phyloP scores from a whole-genome alignment of 2,329 filamentous ascomycete species.

The Aspergillus sp. region DNA sequence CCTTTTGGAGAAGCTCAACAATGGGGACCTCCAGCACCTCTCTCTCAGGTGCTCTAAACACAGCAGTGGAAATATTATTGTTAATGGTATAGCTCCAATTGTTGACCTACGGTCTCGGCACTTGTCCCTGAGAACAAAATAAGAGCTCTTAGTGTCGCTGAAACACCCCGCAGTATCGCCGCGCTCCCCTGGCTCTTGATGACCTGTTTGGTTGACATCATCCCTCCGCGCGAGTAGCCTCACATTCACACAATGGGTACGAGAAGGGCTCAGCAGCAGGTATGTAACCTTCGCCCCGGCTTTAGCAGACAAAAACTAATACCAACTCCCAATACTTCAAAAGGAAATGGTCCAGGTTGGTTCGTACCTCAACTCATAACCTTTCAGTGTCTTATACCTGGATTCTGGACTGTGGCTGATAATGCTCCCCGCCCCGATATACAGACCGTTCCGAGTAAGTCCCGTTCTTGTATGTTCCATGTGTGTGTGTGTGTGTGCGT shows the following conservation, averaged over 20 bases:
- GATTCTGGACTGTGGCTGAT: constrained; percentile 22
- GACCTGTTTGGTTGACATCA: constrained; percentile 16
- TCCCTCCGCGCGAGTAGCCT: constrained; percentile 11
- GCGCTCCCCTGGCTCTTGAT: constrained; percentile 6
- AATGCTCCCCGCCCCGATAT: constrained; percentile 19
- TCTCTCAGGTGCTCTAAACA: not conserved
- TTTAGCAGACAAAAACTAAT: not conserved
- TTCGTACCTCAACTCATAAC: constrained; percentile 56
- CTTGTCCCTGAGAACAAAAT: not conserved
- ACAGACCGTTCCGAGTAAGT: constrained; percentile 43
- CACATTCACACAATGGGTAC: constrained; percentile 30
- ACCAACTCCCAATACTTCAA: not conserved
- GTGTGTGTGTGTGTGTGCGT: not conserved
- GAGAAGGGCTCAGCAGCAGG: constrained; percentile 68
- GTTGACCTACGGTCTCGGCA: not conserved
- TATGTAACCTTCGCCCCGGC: constrained; percentile 41
- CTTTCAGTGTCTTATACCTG: constrained; percentile 11
- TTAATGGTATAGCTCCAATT: not conserved
- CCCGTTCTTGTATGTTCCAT: not conserved
- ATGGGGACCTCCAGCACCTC: not conserved
- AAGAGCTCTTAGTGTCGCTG: constrained; percentile 1
- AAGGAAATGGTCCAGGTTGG: constrained; percentile 99
- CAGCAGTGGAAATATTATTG: not conserved
- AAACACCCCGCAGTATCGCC: constrained; percentile 15
- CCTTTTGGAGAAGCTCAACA: not conserved